phyloP scores from a whole-genome alignment of 805 yeast species.

The Wickerhamiella parazyma region DNA sequence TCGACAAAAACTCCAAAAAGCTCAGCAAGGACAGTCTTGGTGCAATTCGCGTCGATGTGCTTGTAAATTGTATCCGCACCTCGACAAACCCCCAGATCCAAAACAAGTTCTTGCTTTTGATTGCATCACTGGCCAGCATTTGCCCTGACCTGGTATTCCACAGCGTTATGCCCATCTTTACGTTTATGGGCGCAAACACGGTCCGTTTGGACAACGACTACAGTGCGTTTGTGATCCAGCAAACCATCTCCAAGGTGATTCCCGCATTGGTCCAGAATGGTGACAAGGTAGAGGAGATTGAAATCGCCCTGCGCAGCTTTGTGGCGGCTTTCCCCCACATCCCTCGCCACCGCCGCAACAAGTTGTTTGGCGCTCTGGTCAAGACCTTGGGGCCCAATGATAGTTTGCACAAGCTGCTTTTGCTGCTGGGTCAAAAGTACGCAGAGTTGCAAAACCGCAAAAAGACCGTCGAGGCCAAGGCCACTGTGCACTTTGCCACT shows the following conservation, averaged over 20 bases:
- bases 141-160: constrained; percentile 87
- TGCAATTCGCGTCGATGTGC: constrained; percentile 71
- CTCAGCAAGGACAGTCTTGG: constrained; percentile 28
- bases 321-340: constrained; percentile 92
- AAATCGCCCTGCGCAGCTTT: constrained; percentile 73
- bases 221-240: constrained; percentile 82
- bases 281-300: constrained; percentile 50
- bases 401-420: constrained; percentile 59
- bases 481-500: constrained; percentile 57
- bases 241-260: constrained; percentile 75
- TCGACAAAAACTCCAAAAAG: constrained; percentile 29
- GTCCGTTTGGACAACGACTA: constrained; percentile 94
- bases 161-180: constrained; percentile 98
- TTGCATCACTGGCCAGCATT: constrained; percentile 74
- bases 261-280: constrained; percentile 63
- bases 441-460: constrained; percentile 28
- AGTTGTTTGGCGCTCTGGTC: constrained; percentile 66
- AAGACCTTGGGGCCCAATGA: constrained; percentile 54
- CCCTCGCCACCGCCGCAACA: constrained; percentile 91
- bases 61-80: constrained; percentile 81
- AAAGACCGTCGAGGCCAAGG: constrained; percentile 51
- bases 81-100: constrained; percentile 91
- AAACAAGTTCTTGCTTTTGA: constrained; percentile 68
- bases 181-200: constrained; percentile 98
- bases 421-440: constrained; percentile 71